Conservation (phyloP, 371 early-diverging fungal species). For the Mycotypha africana region DNA sequence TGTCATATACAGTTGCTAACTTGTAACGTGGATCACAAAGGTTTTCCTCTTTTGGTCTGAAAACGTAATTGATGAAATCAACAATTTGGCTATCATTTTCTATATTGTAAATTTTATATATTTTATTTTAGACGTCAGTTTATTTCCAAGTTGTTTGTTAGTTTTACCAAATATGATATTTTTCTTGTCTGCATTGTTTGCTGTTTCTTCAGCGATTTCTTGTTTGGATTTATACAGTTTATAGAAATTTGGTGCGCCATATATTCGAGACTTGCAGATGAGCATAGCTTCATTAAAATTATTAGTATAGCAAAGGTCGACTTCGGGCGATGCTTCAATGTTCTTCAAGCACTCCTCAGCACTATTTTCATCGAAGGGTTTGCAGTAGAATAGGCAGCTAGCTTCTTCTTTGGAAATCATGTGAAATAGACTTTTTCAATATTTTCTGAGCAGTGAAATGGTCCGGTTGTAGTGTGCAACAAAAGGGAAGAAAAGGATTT, state of each 20-base stretch:
- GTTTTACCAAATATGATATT: slow-evolving; percentile 2
- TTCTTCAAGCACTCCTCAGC: slow-evolving; percentile 1
- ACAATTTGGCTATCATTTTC: slow-evolving; percentile 11
- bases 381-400: too few species aligned
- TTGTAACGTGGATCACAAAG: background rate
- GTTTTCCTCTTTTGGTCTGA: slow-evolving; percentile 7
- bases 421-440: background rate
- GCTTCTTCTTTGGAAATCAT: slow-evolving; percentile 1
- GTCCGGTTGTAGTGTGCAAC: too few species aligned
- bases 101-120: slow-evolving; percentile 15
- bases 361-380: background rate
- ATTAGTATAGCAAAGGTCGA: slow-evolving; percentile 1
- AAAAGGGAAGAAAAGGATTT: too few species aligned
- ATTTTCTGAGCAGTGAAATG: slow-evolving; percentile 1
- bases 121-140: slow-evolving; percentile 4
- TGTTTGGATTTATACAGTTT: slow-evolving; percentile 4
- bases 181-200: slow-evolving; percentile 1
- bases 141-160: slow-evolving; percentile 8
- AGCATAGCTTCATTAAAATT: slow-evolving; percentile 7
- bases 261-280: slow-evolving; percentile 1
- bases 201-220: slow-evolving; percentile 1
- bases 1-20: slow-evolving; percentile 5
- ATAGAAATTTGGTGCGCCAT: slow-evolving; percentile 4
- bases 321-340: background rate
- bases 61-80: slow-evolving; percentile 15